Base-by-base conservation (phyloP, 148 eudicot genomes). In the Pharnaceum exiguum region DNA sequence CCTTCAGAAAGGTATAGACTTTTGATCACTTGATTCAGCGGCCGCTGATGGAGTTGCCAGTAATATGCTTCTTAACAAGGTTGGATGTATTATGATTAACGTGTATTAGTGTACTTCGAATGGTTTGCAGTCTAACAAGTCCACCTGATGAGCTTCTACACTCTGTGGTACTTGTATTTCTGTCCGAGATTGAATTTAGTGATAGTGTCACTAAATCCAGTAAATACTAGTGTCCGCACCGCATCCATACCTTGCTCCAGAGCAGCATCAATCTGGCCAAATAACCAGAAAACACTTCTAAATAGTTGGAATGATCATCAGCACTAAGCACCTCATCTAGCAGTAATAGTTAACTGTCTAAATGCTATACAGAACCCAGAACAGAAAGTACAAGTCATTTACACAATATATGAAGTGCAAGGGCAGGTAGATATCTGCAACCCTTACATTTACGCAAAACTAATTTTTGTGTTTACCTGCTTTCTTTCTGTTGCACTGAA, bases 141-240 rank as follows among this genome's bases (percentile, higher is more conserved):
- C 35, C 9, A 10, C 27, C 38, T 27, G 49, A 25, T 21, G 59
- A 10, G 5, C 28, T 44, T 19, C 32, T 50, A 81, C 46, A 93
- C 91, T 75, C 73, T 83, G 88, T 93, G 81, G 60, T 83, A 83
- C 78, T 93, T 93, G 86, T 83, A 93, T 35, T 89, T 93, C 79
- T 93, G 96, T 17, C 76, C 90, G 37, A 93, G 79, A 75, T 93
- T 93, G 51, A 93, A 89, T 60, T 89, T 81, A 16, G 79, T 78
- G 31, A 78, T 72, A 29, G 68, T 68, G 26, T 76, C 80, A 67
- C 69, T 76, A 62, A 94, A 94, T 67, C 96, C 99, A 45, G 66
- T 63, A 11, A 71, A 60, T 56, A 86, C 79, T 55, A 94, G 61
- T 26, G 78, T 72, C 66, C 89, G 76, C 69, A 80, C 87, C 10